A percentile compares a stretch with the other conserved stretches of the same genome.
phyloP scores from a whole-genome alignment of 768 basidiomycete species.

The Tulasnella sp. region DNA sequence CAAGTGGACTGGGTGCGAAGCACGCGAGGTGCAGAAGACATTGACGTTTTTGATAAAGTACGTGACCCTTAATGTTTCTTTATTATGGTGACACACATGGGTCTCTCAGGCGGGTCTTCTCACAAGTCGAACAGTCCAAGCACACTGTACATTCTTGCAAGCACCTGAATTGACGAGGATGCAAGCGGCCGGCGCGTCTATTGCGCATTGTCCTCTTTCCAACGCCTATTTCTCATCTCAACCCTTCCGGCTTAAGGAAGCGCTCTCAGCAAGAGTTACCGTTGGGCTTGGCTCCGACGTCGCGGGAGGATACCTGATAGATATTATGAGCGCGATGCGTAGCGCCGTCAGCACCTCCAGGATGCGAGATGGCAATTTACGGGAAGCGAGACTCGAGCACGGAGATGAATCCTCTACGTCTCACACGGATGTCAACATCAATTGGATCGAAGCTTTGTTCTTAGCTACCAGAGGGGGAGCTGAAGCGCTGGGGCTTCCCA shows the following conservation, averaged over 20 bases:
- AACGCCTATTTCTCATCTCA: conserved; percentile 74
- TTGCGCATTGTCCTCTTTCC: conserved; percentile 83
- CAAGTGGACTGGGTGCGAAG: conserved; percentile 59
- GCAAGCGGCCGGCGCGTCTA: conserved; percentile 38
- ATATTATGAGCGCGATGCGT: conserved; percentile 72
- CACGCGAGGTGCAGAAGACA: conserved; percentile 52
- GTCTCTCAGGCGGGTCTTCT: conserved; percentile 43
- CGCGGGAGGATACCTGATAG: conserved; percentile 73
- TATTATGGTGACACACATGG: background rate
- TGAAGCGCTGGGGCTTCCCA: conserved; percentile 46
- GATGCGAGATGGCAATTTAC: conserved; percentile 46
- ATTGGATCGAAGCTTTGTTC: conserved; percentile 74
- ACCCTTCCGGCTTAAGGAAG: conserved; percentile 20
- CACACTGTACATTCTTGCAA: conserved; percentile 79
- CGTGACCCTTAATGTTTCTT: background rate
- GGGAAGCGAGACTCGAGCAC: conserved; percentile 18
- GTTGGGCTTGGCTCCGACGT: conserved; percentile 80
- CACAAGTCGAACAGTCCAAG: conserved; percentile 59
- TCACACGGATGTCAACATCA: conserved; percentile 36
- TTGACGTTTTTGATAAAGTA: conserved; percentile 65
- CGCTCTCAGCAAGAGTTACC: conserved; percentile 32
- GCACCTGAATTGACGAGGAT: conserved; percentile 40
- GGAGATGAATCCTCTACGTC: conserved; percentile 2
- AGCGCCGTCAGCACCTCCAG: conserved; percentile 61
- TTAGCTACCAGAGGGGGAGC: conserved; percentile 77